Percentiles rank a stretch among this genome's conserved stretches.
Conservation (phyloP, 2,329 filamentous ascomycete genomes). For the Phoma sp. region DNA sequence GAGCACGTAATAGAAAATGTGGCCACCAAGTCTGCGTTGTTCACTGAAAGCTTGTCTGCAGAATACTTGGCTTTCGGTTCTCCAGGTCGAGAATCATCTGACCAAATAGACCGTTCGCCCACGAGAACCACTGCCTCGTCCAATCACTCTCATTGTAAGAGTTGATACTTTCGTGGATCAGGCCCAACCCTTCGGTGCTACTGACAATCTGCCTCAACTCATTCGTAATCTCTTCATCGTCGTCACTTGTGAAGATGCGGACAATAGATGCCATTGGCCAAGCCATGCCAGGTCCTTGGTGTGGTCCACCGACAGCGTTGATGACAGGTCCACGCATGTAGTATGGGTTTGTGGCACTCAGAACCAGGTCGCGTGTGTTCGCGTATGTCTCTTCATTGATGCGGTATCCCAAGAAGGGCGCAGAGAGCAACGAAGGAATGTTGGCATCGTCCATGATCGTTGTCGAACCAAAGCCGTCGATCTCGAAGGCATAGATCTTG, state of each 20-base stretch:
- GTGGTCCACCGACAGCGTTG: conserved; percentile 56
- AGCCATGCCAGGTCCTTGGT: conserved; percentile 53
- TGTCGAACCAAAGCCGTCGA: conserved; percentile 53
- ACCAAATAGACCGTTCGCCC: conserved; percentile 60
- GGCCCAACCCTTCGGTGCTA: conserved; percentile 55
- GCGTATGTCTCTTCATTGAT: conserved; percentile 52
- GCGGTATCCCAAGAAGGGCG: conserved; percentile 67
- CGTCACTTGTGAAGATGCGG: conserved; percentile 56
- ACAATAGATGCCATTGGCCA: conserved; percentile 62
- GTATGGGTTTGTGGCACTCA: conserved; percentile 56
- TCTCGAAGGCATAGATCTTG: conserved; percentile 56
- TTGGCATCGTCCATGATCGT: conserved; percentile 77
- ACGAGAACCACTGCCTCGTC: conserved; percentile 59
- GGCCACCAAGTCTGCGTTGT: conserved; percentile 9
- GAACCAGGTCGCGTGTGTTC: conserved; percentile 54
- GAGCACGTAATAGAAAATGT: neutral
- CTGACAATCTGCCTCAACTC: conserved; percentile 54
- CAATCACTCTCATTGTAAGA: conserved; percentile 54
- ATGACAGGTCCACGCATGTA: conserved; percentile 58
- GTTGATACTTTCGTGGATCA: conserved; percentile 61
- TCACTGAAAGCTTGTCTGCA: conserved; percentile 53
- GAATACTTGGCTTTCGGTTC: conserved; percentile 51
- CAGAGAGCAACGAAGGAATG: conserved; percentile 69
- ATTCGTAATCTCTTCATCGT: conserved; percentile 54
- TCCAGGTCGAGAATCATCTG: conserved; percentile 57